These are phyloP conservation scores for Vavraia culicis DNA, from an alignment of 371 early-diverging fungal genomes.

Conservation along the genomic window DNA sequence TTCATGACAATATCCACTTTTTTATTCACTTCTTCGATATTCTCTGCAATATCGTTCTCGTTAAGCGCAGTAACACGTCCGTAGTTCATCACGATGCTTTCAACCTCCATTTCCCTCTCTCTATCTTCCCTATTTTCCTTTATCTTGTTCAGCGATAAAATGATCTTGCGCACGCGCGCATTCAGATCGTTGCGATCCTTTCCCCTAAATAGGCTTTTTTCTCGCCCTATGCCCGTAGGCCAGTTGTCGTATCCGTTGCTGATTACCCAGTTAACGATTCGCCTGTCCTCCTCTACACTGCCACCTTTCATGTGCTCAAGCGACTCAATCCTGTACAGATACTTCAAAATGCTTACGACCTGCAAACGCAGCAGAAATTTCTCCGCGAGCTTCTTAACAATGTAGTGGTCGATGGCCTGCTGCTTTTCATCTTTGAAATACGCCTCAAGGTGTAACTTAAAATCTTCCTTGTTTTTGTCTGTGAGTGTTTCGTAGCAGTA, in stretches of 20 bases:
- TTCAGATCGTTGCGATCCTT: conserved; percentile 40
- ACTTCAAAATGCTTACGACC: conserved; percentile 25
- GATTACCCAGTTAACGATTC: conserved; percentile 21
- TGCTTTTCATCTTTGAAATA: too few relatives aligned
- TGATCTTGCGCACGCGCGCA: conserved; percentile 40
- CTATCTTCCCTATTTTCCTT: conserved; percentile 35
- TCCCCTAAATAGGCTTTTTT: conserved; percentile 18
- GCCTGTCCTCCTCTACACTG: conserved; percentile 42
- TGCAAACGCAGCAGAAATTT: conserved; percentile 35
- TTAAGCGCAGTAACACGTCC: conserved; percentile 37
- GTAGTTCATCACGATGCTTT: conserved; percentile 36
- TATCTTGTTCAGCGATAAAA: conserved; percentile 32
- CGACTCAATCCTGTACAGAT: conserved; percentile 15
- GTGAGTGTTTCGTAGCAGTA: conserved; percentile 12
- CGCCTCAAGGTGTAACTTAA: too few relatives aligned
- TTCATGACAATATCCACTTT: conserved; percentile 30
- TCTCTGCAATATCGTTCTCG: conserved; percentile 28
- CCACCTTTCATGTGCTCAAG: conserved; percentile 33
- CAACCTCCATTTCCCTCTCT: conserved; percentile 20
- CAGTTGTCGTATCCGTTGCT: conserved; percentile 41
- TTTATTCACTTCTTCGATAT: conserved; percentile 33
- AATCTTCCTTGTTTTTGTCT: too few relatives aligned
- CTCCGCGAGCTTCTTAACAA: conserved; percentile 5
- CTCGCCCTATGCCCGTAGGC: conserved; percentile 15
- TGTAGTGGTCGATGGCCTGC: too few relatives aligned